These are phyloP conservation scores for Lipomyces oligophaga DNA, from an alignment of 805 yeast species.

Conservation along the genomic window DNA sequence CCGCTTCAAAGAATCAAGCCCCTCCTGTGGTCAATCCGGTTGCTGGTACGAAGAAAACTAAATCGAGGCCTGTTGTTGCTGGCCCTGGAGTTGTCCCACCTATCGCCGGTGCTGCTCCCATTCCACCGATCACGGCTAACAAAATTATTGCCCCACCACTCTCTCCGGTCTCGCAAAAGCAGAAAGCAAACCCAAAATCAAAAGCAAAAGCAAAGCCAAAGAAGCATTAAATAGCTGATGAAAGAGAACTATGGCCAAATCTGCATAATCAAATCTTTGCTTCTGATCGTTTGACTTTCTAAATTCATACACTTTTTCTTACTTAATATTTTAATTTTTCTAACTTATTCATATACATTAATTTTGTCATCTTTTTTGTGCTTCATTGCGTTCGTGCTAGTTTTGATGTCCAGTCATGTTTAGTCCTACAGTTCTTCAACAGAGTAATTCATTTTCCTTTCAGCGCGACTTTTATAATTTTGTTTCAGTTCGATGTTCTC, in stretches of 20 bases:
- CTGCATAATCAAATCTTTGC: no score
- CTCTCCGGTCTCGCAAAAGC: no score
- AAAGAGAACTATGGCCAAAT: no score
- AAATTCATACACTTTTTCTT: background rate
- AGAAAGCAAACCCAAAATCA: no score
- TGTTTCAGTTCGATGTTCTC: background rate
- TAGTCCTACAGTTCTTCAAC: background rate
- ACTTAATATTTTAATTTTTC: background rate
- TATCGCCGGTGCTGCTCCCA: constrained; percentile 1
- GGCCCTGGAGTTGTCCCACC: background rate
- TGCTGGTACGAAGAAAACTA: background rate
- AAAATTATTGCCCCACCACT: no score
- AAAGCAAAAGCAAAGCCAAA: no score
- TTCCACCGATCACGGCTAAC: background rate
- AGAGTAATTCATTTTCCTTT: background rate
- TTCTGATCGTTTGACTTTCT: background rate
- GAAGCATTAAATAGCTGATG: no score
- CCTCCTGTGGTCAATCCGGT: background rate
- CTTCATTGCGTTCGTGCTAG: background rate
- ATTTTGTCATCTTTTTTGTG: background rate
- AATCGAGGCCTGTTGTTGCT: background rate
- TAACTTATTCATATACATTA: background rate
- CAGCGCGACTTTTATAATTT: background rate
- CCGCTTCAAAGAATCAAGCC: no score
- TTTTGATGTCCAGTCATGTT: background rate